phyloP scores from a whole-genome alignment of 78 protist genomes.

The Creolimax fragrantissima region DNA sequence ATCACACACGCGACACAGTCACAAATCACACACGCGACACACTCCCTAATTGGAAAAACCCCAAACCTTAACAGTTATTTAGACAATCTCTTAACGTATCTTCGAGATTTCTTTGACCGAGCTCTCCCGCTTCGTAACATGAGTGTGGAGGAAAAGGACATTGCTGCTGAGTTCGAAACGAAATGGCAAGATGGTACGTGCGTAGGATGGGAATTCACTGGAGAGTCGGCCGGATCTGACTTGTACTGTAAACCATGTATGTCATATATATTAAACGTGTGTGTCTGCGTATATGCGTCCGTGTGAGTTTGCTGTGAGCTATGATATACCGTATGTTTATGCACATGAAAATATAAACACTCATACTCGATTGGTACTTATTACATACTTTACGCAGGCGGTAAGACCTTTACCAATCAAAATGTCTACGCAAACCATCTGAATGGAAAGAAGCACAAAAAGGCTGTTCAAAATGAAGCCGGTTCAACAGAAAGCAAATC shows the following conservation, averaged over 20 bases:
- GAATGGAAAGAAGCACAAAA: slow-evolving; percentile 45
- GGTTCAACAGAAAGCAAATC: background rate
- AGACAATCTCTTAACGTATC: background rate
- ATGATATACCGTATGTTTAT: background rate
- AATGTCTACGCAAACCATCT: slow-evolving; percentile 56
- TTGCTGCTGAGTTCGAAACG: background rate
- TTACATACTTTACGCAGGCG: background rate
- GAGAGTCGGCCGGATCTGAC: background rate
- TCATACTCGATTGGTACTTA: background rate
- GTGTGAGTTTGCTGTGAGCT: background rate
- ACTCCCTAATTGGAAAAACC: too few species aligned
- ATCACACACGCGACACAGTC: too few species aligned
- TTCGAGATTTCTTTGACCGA: background rate
- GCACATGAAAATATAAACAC: background rate
- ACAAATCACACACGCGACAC: too few species aligned
- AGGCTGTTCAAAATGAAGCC: slow-evolving; percentile 10
- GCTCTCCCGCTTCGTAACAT: background rate
- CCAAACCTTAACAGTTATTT: too few species aligned
- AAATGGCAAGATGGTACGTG: background rate
- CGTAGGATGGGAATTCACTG: background rate
- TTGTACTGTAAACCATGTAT: background rate
- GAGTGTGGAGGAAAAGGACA: background rate
- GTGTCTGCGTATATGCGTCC: background rate
- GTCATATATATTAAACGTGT: background rate
- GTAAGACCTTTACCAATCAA: slow-evolving; percentile 41